These are phyloP conservation scores for Hemerocallis citrina DNA, from an alignment of 106 monocot species.

Conservation along the genomic window DNA sequence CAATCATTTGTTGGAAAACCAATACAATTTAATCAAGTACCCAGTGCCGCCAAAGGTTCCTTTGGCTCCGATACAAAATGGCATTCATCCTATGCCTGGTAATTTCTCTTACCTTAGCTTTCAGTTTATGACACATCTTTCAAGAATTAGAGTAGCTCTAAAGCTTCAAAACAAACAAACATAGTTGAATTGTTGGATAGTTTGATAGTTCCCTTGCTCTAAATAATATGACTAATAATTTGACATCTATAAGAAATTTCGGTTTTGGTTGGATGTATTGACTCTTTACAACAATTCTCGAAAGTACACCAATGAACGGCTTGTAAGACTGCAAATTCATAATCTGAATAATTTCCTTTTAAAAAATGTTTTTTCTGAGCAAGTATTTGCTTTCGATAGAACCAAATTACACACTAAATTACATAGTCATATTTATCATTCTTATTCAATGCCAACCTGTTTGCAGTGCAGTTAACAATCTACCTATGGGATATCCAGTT, in stretches of 20 bases:
- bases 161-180: background rate
- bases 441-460: slow-evolving; percentile 53
- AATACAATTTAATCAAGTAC: slow-evolving; percentile 84
- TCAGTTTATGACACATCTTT: background rate
- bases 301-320: no score
- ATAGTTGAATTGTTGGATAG: no score
- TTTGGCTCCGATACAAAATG: slow-evolving; percentile 69
- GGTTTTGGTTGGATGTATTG: no score
- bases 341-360: background rate
- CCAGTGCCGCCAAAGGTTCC: slow-evolving; percentile 62
- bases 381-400: background rate
- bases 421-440: slow-evolving; percentile 13
- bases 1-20: slow-evolving; percentile 83
- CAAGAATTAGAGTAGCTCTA: background rate
- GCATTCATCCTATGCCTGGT: slow-evolving; percentile 79
- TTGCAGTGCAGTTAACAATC: slow-evolving; percentile 74
- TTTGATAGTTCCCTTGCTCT: no score
- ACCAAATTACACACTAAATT: no score
- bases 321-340: no score
- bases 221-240: no score
- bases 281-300: no score
- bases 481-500: slow-evolving; percentile 83
- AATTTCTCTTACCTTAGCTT: slow-evolving; percentile 21
- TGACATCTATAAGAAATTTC: no score
- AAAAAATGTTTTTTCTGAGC: background rate